Base-by-base conservation (phyloP, 2,329 filamentous ascomycete genomes). In the Rhinocladiella similis region DNA sequence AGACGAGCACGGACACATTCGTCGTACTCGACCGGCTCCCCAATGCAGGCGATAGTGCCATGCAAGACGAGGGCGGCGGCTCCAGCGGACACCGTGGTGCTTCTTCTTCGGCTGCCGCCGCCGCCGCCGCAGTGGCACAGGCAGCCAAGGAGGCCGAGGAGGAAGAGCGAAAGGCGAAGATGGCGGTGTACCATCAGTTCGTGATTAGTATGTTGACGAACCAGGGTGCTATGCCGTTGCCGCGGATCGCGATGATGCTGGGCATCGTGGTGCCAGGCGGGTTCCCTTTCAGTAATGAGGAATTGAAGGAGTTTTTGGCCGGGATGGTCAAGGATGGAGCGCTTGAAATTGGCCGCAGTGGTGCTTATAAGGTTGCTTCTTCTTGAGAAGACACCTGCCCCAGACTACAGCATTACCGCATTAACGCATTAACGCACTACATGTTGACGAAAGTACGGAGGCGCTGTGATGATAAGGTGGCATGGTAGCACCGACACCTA, bases 121-220 rank as follows among this genome's bases (percentile, higher is more conserved):
- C 64, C 2, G 69, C 71, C 54, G 71, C 72, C 1, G 74, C 75
- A 0, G 75, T 74, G 0, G 69, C 70, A 0, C 73, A 72, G 0
- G 74, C 74, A 18, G 73, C 73, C 13, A 75, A 73, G 57, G 73
- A 77, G 63, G 70, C 75, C 1, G 75, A 75, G 9, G 77, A 83
- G 39, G 82, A 82, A 13, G 77, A 89, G 29, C 81, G 88, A 19
- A 80, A 84, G 62, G 87, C 90, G 70, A 85, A 85, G 66, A 84
- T 83, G 71, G 78, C 81, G 42, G 82, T 96, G 38, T 96, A 97
- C 73, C 91, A 89, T 84, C 88, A 92, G 67, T 97, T 96, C 70
- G 91, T 99, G 56, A 79, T 91, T 54, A 91, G 90, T 50, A 97
- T 99, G 94, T 77, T 99, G 73, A 97, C 91, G 60, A 97, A 97